Conservation (phyloP, 2,329 filamentous ascomycete genomes). For the Tolypocladium pustulatum region DNA sequence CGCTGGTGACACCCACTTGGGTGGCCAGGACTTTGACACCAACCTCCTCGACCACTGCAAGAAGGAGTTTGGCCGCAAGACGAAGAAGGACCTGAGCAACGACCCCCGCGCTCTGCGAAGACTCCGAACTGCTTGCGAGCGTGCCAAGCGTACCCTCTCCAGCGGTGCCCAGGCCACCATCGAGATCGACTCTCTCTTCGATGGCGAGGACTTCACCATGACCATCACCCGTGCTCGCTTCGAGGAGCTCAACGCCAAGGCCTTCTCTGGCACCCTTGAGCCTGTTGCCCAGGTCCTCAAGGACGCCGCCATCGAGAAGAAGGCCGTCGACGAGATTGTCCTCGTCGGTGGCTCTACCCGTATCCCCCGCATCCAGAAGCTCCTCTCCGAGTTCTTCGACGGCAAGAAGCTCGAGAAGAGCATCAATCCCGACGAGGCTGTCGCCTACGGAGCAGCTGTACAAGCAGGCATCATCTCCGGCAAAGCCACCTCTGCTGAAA, state of each 20-base stretch:
- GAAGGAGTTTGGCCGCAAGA: constrained; percentile 72
- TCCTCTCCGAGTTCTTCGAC: constrained; percentile 97
- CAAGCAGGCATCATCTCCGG: constrained; percentile 98
- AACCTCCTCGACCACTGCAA: constrained; percentile 95
- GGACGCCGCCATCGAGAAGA: constrained; percentile 82
- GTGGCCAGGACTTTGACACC: constrained; percentile 94
- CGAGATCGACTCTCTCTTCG: constrained; percentile 97
- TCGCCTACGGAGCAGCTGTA: constrained; percentile 96
- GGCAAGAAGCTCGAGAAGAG: constrained; percentile 99
- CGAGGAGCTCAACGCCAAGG: constrained; percentile 95
- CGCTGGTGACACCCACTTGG: constrained; percentile 92
- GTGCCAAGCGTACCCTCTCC: constrained; percentile 97
- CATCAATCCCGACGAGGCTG: constrained; percentile 99
- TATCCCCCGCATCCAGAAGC: constrained; percentile 98
- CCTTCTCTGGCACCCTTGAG: constrained; percentile 86
- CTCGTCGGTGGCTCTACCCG: constrained; percentile 97
- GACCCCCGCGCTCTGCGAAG: constrained; percentile 90
- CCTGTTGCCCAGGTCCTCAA: constrained; percentile 95
- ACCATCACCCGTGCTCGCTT: constrained; percentile 98
- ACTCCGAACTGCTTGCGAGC: constrained; percentile 96
- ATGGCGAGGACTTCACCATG: constrained; percentile 95
- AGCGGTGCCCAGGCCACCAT: constrained; percentile 95
- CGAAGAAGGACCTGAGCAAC: constrained; percentile 69
- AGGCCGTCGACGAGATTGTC: constrained; percentile 92
- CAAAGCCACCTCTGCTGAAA: constrained; percentile 93